These are phyloP conservation scores for Zostera marina DNA, from an alignment of 116 monocot species.

Conservation along the genomic window DNA sequence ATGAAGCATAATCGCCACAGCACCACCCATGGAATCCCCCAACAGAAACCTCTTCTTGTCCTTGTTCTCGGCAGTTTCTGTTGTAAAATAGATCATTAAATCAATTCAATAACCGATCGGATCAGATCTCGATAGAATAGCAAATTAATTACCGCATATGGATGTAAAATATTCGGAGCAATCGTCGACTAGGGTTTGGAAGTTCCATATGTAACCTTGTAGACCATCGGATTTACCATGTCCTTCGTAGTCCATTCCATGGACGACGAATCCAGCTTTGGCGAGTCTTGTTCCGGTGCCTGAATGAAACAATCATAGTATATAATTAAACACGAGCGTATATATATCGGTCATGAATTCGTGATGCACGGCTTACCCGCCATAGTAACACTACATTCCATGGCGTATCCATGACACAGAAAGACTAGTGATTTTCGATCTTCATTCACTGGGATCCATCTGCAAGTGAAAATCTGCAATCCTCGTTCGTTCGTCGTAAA, in stretches of 20 bases:
- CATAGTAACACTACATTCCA: slow-evolving; percentile 17
- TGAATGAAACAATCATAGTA: slow-evolving; percentile 6
- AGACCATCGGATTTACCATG: slow-evolving; percentile 71
- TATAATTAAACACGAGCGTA: too few relatives aligned
- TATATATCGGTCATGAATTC: background rate
- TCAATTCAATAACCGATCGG: background rate
- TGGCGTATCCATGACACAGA: slow-evolving; percentile 19
- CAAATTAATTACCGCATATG: slow-evolving; percentile 49
- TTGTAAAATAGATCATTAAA: background rate
- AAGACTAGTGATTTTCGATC: slow-evolving; percentile 14
- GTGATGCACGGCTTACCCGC: slow-evolving; percentile 1
- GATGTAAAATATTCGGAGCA: slow-evolving; percentile 35
- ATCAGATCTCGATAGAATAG: too few relatives aligned
- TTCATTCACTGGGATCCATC: slow-evolving; percentile 12
- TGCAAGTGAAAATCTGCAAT: slow-evolving; percentile 12
- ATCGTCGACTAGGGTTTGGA: slow-evolving; percentile 42
- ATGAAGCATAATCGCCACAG: slow-evolving; percentile 40
- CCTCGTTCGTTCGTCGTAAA: slow-evolving; percentile 8
- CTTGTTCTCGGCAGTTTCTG: slow-evolving; percentile 42
- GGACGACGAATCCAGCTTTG: slow-evolving; percentile 48
- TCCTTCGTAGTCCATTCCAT: slow-evolving; percentile 68
- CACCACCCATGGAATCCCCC: slow-evolving; percentile 87
- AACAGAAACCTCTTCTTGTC: slow-evolving; percentile 35
- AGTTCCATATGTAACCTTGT: slow-evolving; percentile 49
- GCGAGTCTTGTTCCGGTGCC: slow-evolving; percentile 45